Base-by-base conservation (phyloP, 2,329 filamentous ascomycete genomes). In the Thielaviopsis populi region DNA sequence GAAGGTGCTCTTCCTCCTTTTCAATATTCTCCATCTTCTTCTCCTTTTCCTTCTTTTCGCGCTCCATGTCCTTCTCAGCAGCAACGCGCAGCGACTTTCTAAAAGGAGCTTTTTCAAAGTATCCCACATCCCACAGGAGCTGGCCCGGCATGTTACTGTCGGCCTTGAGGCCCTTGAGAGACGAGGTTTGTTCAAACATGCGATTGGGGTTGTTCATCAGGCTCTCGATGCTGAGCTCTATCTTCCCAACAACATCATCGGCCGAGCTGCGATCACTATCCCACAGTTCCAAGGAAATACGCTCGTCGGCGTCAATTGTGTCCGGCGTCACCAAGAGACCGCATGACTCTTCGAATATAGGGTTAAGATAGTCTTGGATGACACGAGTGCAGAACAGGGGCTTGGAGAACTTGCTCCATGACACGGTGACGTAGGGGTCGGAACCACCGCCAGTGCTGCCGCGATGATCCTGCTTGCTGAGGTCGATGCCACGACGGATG, bases 361-460 rank as follows among this genome's bases (percentile, higher is more conserved):
- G 94, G 70, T 97, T 95, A 63, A 96, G 80, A 69, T 96, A 88
- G 70, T 97, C 92, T 62, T 92, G 90, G 68, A 97, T 96, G 61
- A 97, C 91, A 59, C 94, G 85, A 1, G 94, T 97, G 74, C 91
- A 96, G 74, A 96, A 97, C 83, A 96, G 95, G 1, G 92, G 92
- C 75, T 99, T 99, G 64, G 88, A 89, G 69, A 96, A 97, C 73
- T 97, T 96, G 70, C 89, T 95, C 78, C 95, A 97, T 48, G 88
- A 87, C 42, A 97, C 80, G 40, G 92, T 96, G 72, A 97, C 95
- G 73, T 97, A 97, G 0, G 92, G 91, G 69, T 99, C 94, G 61
- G 89, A 95, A 54, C 92, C 92, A 41, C 94, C 92, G 19, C 90
- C 88, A 62, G 86, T 81, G 70, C 85, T 91, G 48, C 91, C 91